Evolutionary conservation across 495 filamentous ascomycete species (phyloP).

Genomic region (Oleoguttula mirabilis): DNA sequence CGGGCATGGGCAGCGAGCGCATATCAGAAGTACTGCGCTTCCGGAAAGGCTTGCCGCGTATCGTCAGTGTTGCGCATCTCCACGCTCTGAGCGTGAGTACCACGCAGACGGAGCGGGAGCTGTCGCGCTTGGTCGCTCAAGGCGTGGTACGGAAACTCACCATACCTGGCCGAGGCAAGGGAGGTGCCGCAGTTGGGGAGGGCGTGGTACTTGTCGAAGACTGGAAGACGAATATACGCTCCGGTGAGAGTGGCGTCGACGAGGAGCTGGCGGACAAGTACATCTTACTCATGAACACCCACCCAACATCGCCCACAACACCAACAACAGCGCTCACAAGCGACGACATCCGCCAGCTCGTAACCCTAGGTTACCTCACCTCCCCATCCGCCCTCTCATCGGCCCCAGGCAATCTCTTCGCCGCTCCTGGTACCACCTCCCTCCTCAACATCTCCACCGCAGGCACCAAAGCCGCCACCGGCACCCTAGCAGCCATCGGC

Average conservation of each 20-base stretch:
- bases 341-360: constrained; percentile 45
- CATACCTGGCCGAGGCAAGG: constrained; percentile 51
- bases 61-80: constrained; percentile 60
- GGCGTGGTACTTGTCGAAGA: constrained; percentile 53
- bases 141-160: constrained; percentile 55
- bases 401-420: constrained; percentile 36
- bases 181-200: constrained; percentile 52
- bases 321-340: constrained; percentile 36
- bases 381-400: constrained; percentile 23
- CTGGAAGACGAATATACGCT: constrained; percentile 44
- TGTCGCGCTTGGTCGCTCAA: constrained; percentile 47
- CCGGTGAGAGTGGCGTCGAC: constrained; percentile 33
- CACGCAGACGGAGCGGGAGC: constrained; percentile 61
- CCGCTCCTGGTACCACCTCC: constrained; percentile 42
- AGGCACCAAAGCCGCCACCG: constrained; percentile 45
- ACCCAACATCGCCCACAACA: constrained; percentile 44
- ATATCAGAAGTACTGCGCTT: constrained; percentile 61
- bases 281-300: constrained; percentile 38
- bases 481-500: constrained; percentile 50
- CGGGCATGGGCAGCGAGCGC: constrained; percentile 63
- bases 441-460: constrained; percentile 43
- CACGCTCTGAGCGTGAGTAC: constrained; percentile 53
- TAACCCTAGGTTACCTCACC: constrained; percentile 57
- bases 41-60: constrained; percentile 51
- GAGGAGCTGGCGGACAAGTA: constrained; percentile 42